Conservation (phyloP, 495 filamentous ascomycete species). For the Parathielavia hyrcaniae region DNA sequence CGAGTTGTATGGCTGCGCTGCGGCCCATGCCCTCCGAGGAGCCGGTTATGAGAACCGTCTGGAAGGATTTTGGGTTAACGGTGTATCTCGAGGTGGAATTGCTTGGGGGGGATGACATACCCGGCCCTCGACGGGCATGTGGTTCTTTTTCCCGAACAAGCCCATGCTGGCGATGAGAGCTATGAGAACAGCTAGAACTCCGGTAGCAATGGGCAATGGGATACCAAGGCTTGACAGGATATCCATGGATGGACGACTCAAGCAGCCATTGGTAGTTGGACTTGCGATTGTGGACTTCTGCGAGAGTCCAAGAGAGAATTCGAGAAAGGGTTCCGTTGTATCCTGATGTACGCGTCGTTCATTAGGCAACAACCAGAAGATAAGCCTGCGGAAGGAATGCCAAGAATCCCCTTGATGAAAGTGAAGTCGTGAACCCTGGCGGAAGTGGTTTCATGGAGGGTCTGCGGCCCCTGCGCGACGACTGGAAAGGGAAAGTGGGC, state of each 20-base stretch:
- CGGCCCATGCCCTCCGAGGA: constrained; percentile 90
- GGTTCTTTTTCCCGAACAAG: constrained; percentile 59
- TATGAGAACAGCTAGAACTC: constrained; percentile 43
- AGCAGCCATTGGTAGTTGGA: background rate
- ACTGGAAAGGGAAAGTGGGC: no score
- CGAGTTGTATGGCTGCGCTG: constrained; percentile 62
- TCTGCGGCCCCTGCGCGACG: no score
- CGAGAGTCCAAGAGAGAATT: no score
- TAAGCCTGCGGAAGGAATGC: no score
- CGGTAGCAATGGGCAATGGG: constrained; percentile 23
- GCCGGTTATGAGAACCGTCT: constrained; percentile 86
- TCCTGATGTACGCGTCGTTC: background rate
- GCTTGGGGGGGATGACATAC: constrained; percentile 42
- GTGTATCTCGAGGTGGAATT: background rate
- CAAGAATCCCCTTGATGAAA: no score
- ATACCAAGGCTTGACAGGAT: constrained; percentile 12
- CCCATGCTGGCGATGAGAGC: constrained; percentile 54
- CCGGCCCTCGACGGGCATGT: constrained; percentile 74
- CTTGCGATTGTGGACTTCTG: background rate
- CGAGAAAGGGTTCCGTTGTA: no score
- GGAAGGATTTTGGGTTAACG: constrained; percentile 7
- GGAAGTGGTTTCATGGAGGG: no score
- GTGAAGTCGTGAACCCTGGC: no score
- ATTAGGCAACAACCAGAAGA: no score
- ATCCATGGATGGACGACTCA: constrained; percentile 18